Conservation (phyloP, 208 protist species). For the Naegleria lovaniensis region DNA sequence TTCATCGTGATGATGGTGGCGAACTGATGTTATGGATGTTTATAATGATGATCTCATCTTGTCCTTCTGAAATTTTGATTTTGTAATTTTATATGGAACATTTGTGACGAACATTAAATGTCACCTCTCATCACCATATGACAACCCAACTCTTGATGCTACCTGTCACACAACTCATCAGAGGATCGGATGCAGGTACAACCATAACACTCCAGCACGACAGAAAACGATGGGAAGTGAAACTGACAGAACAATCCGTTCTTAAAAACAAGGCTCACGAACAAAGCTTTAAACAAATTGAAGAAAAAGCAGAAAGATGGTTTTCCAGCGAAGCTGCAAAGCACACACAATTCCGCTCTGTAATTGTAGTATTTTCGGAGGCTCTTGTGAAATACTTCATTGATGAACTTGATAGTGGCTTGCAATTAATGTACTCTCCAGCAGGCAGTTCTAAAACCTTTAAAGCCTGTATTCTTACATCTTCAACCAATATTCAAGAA, state of each 20-base stretch:
- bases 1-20: too few relatives aligned
- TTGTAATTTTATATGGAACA: too few relatives aligned
- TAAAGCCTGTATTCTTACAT: neutral
- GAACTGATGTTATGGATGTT: too few relatives aligned
- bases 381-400: neutral
- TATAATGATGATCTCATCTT: too few relatives aligned
- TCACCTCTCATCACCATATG: too few relatives aligned
- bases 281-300: neutral
- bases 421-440: neutral
- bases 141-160: too few relatives aligned
- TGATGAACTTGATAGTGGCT: neutral
- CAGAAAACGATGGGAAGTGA: neutral
- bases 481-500: neutral
- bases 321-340: neutral
- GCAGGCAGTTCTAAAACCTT: neutral
- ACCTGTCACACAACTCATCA: neutral
- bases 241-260: neutral
- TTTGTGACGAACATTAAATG: too few relatives aligned
- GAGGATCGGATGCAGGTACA: neutral
- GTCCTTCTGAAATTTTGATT: too few relatives aligned
- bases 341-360: neutral
- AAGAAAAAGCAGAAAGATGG: neutral
- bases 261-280: neutral
- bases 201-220: neutral
- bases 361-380: neutral